Evolutionary conservation across 768 basidiomycete genomes (phyloP).

Genomic region (Boletus sensibilis): DNA sequence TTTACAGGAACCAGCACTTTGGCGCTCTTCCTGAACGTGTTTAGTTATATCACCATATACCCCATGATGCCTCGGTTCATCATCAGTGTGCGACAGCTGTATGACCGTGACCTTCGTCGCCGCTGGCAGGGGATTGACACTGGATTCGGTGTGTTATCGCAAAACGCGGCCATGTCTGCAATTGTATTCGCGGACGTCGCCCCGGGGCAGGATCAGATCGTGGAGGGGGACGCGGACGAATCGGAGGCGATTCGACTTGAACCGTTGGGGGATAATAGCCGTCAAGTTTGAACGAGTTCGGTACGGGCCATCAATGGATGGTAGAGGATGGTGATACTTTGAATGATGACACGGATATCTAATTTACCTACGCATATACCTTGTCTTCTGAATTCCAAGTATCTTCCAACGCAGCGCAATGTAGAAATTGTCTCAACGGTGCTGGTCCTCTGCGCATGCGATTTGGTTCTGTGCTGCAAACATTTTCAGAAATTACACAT

Average conservation of each 20-base stretch:
- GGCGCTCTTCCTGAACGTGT: neutral
- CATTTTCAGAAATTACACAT: too few relatives aligned
- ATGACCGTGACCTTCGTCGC: neutral
- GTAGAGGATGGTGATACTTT: too few relatives aligned
- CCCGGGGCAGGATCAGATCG: neutral
- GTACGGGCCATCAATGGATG: too few relatives aligned
- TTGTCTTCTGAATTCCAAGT: too few relatives aligned
- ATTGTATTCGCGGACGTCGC: neutral
- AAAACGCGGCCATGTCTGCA: neutral
- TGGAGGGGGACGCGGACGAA: neutral
- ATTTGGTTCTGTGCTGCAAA: too few relatives aligned
- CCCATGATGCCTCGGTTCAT: constrained; percentile 7
- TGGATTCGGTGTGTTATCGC: constrained; percentile 1
- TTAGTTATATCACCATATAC: neutral
- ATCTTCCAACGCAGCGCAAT: too few relatives aligned
- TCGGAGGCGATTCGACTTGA: neutral
- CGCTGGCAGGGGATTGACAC: neutral
- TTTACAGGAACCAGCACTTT: too few relatives aligned
- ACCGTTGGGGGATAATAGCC: neutral
- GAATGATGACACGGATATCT: too few relatives aligned
- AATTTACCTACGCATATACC: too few relatives aligned
- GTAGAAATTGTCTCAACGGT: too few relatives aligned
- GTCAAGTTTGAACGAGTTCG: neutral
- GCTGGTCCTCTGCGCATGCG: too few relatives aligned
- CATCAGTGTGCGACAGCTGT: constrained; percentile 8